Percentiles rank a stretch among this genome's conserved stretches.
These are phyloP conservation scores for Kregervanrija fluxuum DNA, from an alignment of 805 yeast genomes.

Conservation along the genomic window DNA sequence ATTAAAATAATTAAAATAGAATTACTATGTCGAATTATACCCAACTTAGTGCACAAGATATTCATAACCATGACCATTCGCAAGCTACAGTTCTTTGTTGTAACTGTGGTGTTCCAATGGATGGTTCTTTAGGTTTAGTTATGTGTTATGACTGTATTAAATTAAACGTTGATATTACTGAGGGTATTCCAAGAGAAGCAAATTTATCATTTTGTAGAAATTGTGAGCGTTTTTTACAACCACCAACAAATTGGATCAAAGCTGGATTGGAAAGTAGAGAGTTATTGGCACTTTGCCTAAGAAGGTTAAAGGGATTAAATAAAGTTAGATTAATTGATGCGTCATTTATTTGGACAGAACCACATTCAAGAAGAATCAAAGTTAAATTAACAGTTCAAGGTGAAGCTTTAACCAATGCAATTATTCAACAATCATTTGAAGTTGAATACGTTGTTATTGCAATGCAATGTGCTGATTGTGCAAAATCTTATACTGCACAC, in stretches of 20 bases:
- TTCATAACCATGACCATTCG: conserved; percentile 17
- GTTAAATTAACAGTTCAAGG: conserved; percentile 93
- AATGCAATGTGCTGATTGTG: conserved; percentile 98
- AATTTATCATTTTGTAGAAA: conserved; percentile 91
- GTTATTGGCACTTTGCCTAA: conserved; percentile 79
- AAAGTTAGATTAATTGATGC: conserved; percentile 90
- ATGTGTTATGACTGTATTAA: conserved; percentile 98
- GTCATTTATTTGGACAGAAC: conserved; percentile 96
- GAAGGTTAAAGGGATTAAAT: conserved; percentile 79
- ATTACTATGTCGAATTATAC: conserved; percentile 40
- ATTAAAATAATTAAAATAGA: not conserved
- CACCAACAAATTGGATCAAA: conserved; percentile 88
- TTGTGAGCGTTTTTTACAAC: conserved; percentile 93
- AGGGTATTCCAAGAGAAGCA: conserved; percentile 91
- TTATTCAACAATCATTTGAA: conserved; percentile 89
- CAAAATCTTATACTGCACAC: conserved; percentile 90
- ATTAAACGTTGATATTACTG: conserved; percentile 87
- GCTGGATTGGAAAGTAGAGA: conserved; percentile 92
- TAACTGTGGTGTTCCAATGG: conserved; percentile 98
- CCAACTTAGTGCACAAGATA: conserved; percentile 31
- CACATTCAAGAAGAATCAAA: conserved; percentile 92
- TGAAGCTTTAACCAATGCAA: conserved; percentile 87
- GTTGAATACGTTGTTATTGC: conserved; percentile 91
- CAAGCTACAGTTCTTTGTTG: conserved; percentile 89
- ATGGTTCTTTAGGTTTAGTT: conserved; percentile 85